These are phyloP conservation scores for Populus nigra DNA, from an alignment of 345 rosid species.

Conservation along the genomic window DNA sequence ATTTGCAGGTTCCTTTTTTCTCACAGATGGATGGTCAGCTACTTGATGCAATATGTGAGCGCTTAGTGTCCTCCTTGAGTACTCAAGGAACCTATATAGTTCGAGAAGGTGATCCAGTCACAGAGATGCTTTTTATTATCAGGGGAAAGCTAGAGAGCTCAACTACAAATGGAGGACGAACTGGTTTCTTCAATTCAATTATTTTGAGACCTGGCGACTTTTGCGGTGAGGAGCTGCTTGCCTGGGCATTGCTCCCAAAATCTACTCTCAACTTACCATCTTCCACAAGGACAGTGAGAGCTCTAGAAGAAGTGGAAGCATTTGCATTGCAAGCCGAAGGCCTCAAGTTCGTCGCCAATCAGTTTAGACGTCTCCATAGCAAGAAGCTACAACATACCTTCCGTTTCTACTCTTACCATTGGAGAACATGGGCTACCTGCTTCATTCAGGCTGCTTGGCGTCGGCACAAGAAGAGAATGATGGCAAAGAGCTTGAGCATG, in stretches of 20 bases:
- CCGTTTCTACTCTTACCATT: slow-evolving; percentile 83
- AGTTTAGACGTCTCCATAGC: slow-evolving; percentile 87
- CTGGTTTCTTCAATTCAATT: slow-evolving; percentile 90
- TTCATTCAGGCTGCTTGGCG: slow-evolving; percentile 95
- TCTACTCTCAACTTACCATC: slow-evolving; percentile 69
- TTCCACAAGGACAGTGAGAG: slow-evolving; percentile 88
- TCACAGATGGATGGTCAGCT: slow-evolving; percentile 96
- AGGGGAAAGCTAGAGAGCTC: slow-evolving; percentile 90
- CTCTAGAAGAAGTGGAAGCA: slow-evolving; percentile 88
- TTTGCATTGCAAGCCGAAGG: slow-evolving; percentile 88
- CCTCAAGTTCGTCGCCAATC: slow-evolving; percentile 87
- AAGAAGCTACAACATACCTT: slow-evolving; percentile 93
- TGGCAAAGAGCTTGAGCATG: slow-evolving; percentile 43
- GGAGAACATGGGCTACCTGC: slow-evolving; percentile 98
- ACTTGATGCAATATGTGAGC: slow-evolving; percentile 94
- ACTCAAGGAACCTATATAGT: slow-evolving; percentile 80
- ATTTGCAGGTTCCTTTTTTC: slow-evolving; percentile 80
- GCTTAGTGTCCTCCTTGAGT: slow-evolving; percentile 70
- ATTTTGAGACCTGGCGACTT: slow-evolving; percentile 84
- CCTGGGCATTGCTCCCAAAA: slow-evolving; percentile 94
- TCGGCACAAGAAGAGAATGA: slow-evolving; percentile 59
- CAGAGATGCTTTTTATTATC: slow-evolving; percentile 86
- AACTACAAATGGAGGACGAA: slow-evolving; percentile 87
- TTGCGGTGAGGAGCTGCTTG: slow-evolving; percentile 88
- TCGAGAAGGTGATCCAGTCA: slow-evolving; percentile 89